Base-by-base conservation (phyloP, 164 flowering plant genomes). In the Chimonanthus praecox region DNA sequence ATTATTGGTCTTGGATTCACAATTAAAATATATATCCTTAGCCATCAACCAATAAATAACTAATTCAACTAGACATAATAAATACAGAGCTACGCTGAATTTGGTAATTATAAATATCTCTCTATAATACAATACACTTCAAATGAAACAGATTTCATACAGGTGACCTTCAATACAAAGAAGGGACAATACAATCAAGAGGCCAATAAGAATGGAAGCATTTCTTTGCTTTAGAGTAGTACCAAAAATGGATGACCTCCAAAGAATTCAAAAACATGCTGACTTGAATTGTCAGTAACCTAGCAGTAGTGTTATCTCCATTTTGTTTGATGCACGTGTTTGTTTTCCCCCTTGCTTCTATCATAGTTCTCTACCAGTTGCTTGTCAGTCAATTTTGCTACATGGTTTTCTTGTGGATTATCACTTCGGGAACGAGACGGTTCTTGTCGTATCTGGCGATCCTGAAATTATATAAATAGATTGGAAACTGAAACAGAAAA, bases 391-490 rank as follows among this genome's bases (percentile, higher is more conserved):
- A 78, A 20, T 68, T 70, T 87, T 45, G 74, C 44, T 49, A 48
- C 58, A 43, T 75, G 82, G 49, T 72, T 81, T 16, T 69, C 78
- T n/a, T 64, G 85, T 54, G 16, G 16, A 73, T 70, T 71, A 62
- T 83, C 83, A 46, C 15, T 74, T 46, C 73, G 72, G 7, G 85
- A 75, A 75, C 33, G 75, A 33, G 80, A 79, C 49, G 83, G 43
- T 66, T 87, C 92, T 78, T 78, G 77, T 16, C 75, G 84, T 64
- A 76, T 20, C 47, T 82, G 81, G 6, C 82, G 86, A 47, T 86
- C 92, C 90, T 87, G 83, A 76, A 82, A 33, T 33, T 33, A 33
- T 33, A 33, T 33, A 33, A 33, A 33, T 33, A 33, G 1, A 33
- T 33, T 33, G 33, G 33, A 33, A 33, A 33, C 33, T 33, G 33